Conservation (phyloP, 495 filamentous ascomycete species). For the Hyphodiscus hymeniophilus region DNA sequence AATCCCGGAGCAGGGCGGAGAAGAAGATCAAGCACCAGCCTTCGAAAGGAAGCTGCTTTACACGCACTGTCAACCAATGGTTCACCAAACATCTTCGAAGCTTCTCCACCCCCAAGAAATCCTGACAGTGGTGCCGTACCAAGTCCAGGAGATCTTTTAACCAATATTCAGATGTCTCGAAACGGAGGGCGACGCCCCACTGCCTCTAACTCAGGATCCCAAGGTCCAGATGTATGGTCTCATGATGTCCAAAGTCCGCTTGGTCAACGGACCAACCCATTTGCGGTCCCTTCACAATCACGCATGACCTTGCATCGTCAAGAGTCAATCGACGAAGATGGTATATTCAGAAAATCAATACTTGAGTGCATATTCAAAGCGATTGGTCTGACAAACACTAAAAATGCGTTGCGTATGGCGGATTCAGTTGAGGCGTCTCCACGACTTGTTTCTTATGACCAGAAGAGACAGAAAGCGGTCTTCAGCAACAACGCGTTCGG, state of each 20-base stretch:
- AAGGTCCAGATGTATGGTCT: conserved; percentile 20
- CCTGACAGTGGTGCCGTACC: conserved; percentile 34
- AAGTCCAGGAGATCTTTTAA: conserved; percentile 72
- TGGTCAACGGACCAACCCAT: conserved; percentile 48
- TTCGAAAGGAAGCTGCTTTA: conserved; percentile 75
- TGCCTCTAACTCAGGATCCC: conserved; percentile 9
- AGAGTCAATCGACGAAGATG: conserved; percentile 77
- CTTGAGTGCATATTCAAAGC: conserved; percentile 94
- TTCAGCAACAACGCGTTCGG: conserved; percentile 81
- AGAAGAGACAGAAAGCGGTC: conserved; percentile 72
- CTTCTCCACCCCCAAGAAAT: conserved; percentile 18
- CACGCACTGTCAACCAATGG: conserved; percentile 49
- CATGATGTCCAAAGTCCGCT: conserved; percentile 44
- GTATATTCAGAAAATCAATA: conserved; percentile 79
- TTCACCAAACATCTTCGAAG: conserved; percentile 24
- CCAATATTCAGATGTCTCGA: conserved; percentile 68
- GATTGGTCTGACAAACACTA: conserved; percentile 68
- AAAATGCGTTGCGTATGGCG: conserved; percentile 53
- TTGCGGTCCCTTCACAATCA: conserved; percentile 45
- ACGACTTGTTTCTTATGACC: conserved; percentile 75
- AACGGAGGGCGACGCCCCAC: conserved; percentile 38
- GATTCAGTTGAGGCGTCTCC: conserved; percentile 80
- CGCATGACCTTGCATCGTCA: conserved; percentile 49
- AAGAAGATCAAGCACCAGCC: conserved; percentile 60
- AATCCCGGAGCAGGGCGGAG: conserved; percentile 59